Percentiles rank a stretch among this genome's conserved stretches.
Evolutionary conservation across 2,329 filamentous ascomycete species (phyloP).

Genomic region (Fusarium transvaalense): DNA sequence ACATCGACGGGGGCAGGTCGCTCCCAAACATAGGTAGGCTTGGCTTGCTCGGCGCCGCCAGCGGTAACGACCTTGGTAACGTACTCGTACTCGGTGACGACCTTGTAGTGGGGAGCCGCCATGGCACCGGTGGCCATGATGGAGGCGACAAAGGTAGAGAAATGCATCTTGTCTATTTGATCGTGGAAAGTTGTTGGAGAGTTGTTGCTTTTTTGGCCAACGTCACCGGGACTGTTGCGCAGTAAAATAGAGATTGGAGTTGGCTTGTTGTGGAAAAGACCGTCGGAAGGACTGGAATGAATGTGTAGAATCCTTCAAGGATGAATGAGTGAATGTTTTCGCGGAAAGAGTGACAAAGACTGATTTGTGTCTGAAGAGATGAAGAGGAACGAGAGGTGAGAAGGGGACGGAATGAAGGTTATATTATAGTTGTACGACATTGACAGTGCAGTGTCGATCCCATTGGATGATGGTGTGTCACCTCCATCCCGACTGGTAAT

Average conservation of each 20-base stretch:
- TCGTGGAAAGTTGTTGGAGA: not conserved
- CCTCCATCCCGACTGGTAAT: conserved; percentile 12
- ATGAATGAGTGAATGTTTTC: conserved; percentile 29
- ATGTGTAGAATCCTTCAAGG: conserved; percentile 36
- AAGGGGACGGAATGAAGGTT: conserved; percentile 29
- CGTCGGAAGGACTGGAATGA: conserved; percentile 31
- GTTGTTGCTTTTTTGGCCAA: conserved; percentile 2
- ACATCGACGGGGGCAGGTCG: not conserved
- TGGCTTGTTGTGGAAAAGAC: conserved; percentile 9
- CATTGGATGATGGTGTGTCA: conserved; percentile 15
- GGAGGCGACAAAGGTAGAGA: conserved; percentile 31
- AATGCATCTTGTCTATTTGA: conserved; percentile 40
- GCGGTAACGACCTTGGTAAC: conserved; percentile 35
- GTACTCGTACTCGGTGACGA: conserved; percentile 32
- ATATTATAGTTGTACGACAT: conserved; percentile 37
- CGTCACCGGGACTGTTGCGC: conserved; percentile 37
- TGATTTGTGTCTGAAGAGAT: conserved; percentile 32
- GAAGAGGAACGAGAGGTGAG: conserved; percentile 2
- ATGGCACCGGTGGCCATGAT: conserved; percentile 39
- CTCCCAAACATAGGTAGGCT: conserved; percentile 5
- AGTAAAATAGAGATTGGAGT: conserved; percentile 6
- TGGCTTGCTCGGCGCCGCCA: conserved; percentile 8
- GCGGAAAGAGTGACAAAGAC: conserved; percentile 40
- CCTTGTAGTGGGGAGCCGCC: conserved; percentile 30
- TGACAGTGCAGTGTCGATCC: conserved; percentile 3